Percentiles rank a stretch among this genome's conserved stretches.
Evolutionary conservation across 2,329 filamentous ascomycete species (phyloP).

Genomic region (Magnaporthiopsis poae): DNA sequence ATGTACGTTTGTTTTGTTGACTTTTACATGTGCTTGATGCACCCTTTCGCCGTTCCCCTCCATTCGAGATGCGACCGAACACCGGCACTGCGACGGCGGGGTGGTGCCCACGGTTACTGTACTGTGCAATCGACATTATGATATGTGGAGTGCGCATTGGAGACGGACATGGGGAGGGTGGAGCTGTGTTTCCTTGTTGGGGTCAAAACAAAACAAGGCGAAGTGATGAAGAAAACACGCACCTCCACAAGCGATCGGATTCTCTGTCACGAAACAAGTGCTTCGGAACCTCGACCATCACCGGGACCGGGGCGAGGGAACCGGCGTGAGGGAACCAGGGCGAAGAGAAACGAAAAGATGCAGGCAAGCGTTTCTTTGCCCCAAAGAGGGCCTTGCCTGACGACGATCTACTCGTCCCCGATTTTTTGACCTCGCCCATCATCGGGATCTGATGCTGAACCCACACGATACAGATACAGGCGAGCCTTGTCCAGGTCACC

Average conservation of each 20-base stretch:
- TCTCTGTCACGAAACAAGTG: not conserved
- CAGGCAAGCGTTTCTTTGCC: no score
- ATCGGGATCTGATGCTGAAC: not conserved
- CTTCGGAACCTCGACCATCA: no score
- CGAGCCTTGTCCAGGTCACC: not conserved
- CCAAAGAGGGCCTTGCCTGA: not conserved
- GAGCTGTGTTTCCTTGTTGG: not conserved
- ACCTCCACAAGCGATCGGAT: not conserved
- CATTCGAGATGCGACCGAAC: not conserved
- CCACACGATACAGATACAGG: not conserved
- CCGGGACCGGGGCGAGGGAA: no score
- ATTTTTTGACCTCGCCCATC: not conserved
- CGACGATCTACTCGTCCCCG: not conserved
- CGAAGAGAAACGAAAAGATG: not conserved
- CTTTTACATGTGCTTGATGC: not conserved
- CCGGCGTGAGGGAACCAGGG: no score
- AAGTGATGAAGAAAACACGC: not conserved
- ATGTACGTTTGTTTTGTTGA: not conserved
- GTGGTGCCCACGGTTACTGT: not conserved
- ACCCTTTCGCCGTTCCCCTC: not conserved
- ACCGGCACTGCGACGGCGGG: not conserved
- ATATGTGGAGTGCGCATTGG: not conserved
- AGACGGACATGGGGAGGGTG: not conserved
- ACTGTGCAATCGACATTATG: not conserved
- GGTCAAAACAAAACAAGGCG: constrained; percentile 1